Evolutionary conservation across 2,329 filamentous ascomycete species (phyloP).

Genomic region (Pseudogymnoascus pannorum): DNA sequence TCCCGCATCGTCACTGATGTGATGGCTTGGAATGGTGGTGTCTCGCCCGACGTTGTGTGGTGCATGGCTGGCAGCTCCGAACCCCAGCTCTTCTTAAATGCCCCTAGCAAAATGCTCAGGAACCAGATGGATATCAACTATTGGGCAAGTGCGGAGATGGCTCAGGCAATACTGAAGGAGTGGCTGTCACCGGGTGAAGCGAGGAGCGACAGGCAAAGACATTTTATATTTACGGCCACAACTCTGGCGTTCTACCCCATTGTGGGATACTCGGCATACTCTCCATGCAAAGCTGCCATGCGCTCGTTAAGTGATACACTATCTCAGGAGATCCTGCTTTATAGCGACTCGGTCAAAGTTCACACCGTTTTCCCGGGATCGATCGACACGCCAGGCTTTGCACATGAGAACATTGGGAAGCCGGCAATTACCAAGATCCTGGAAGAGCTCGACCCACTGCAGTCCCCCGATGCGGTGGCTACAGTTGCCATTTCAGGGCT

Average conservation of each 20-base stretch:
- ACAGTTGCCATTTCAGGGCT: constrained; percentile 60
- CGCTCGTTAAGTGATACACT: constrained; percentile 76
- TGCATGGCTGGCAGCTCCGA: constrained; percentile 71
- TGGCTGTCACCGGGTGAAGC: constrained; percentile 57
- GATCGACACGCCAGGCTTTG: constrained; percentile 69
- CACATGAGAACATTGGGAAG: constrained; percentile 70
- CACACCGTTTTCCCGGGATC: constrained; percentile 80
- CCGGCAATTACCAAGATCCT: constrained; percentile 71
- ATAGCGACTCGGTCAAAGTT: constrained; percentile 74
- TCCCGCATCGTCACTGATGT: constrained; percentile 62
- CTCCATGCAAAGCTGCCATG: constrained; percentile 77
- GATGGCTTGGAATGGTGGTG: constrained; percentile 68
- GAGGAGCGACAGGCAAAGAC: constrained; percentile 48
- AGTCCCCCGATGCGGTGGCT: constrained; percentile 74
- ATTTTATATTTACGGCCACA: constrained; percentile 84
- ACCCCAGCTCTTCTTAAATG: constrained; percentile 73
- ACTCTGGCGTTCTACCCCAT: constrained; percentile 68
- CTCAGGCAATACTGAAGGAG: constrained; percentile 66
- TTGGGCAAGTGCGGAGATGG: constrained; percentile 79
- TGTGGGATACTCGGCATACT: constrained; percentile 77
- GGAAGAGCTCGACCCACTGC: constrained; percentile 74
- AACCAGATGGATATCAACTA: constrained; percentile 90
- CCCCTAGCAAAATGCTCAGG: constrained; percentile 57
- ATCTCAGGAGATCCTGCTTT: constrained; percentile 75
- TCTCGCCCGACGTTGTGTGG: constrained; percentile 80